Conservation (phyloP, 108 stramenopile species). For the Pseudonitzschia multistriata region DNA sequence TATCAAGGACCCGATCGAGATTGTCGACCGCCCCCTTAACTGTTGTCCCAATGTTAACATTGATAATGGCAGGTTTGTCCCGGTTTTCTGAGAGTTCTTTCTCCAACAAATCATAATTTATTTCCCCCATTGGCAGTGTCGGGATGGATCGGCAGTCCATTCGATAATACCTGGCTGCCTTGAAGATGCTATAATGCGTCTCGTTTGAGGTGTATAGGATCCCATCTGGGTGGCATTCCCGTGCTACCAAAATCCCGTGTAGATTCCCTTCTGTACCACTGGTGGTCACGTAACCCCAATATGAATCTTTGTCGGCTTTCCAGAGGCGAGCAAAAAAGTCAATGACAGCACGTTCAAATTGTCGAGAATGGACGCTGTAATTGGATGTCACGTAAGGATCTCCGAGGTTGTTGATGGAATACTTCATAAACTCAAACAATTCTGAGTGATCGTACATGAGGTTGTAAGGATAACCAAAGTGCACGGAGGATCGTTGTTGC, state of each 20-base stretch:
- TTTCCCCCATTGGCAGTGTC: slow-evolving; percentile 88
- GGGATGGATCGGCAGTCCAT: slow-evolving; percentile 85
- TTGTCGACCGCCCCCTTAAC: slow-evolving; percentile 91
- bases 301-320: slow-evolving; percentile 66
- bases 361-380: slow-evolving; percentile 82
- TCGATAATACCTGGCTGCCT: slow-evolving; percentile 85
- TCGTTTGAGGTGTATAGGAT: slow-evolving; percentile 77
- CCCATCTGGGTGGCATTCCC: slow-evolving; percentile 86
- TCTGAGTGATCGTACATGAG: slow-evolving; percentile 88
- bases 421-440: slow-evolving; percentile 84
- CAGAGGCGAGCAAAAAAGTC: slow-evolving; percentile 86
- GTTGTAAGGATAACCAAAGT: slow-evolving; percentile 90
- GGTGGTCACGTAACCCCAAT: slow-evolving; percentile 91
- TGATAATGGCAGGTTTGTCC: slow-evolving; percentile 80
- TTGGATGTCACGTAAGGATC: slow-evolving; percentile 86
- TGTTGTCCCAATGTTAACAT: slow-evolving; percentile 90
- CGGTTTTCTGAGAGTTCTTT: slow-evolving; percentile 66
- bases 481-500: slow-evolving; percentile 63
- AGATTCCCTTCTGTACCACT: slow-evolving; percentile 88
- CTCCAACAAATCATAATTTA: slow-evolving; percentile 73
- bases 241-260: slow-evolving; percentile 80
- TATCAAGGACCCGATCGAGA: slow-evolving; percentile 81
- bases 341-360: slow-evolving; percentile 86
- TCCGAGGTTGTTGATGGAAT: slow-evolving; percentile 88
- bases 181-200: slow-evolving; percentile 84